Evolutionary conservation across 2,329 filamentous ascomycete species (phyloP).

Genomic region (Sclerotiophoma versabilis): DNA sequence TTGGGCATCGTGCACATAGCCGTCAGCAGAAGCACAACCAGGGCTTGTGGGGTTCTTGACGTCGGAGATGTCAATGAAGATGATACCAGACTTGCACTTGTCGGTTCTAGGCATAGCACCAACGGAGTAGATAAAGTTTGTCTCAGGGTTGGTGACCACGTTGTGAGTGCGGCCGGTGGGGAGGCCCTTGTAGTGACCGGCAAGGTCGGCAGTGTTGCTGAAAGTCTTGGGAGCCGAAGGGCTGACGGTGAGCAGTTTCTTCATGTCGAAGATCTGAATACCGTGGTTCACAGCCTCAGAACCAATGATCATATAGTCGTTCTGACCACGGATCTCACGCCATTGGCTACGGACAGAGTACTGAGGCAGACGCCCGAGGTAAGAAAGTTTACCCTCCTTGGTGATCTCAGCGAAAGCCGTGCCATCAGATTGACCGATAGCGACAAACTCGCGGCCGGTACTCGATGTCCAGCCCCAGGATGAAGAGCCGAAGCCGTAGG

Average conservation of each 20-base stretch:
- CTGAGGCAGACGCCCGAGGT: slow-evolving; percentile 62
- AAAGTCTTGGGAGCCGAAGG: slow-evolving; percentile 46
- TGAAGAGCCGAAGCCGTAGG: slow-evolving; percentile 52
- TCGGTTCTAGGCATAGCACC: slow-evolving; percentile 43
- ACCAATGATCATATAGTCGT: slow-evolving; percentile 55
- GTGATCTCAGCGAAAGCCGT: slow-evolving; percentile 63
- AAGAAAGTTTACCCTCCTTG: slow-evolving; percentile 58
- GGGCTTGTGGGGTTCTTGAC: slow-evolving; percentile 61
- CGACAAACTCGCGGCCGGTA: slow-evolving; percentile 62
- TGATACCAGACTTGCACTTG: slow-evolving; percentile 61
- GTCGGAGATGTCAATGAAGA: slow-evolving; percentile 65
- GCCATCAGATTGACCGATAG: slow-evolving; percentile 63
- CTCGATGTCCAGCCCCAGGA: slow-evolving; percentile 63
- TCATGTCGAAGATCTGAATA: slow-evolving; percentile 70
- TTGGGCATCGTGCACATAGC: slow-evolving; percentile 69
- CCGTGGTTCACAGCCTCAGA: slow-evolving; percentile 56
- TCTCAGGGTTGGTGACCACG: slow-evolving; percentile 48
- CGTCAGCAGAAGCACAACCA: slow-evolving; percentile 63
- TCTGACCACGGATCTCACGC: slow-evolving; percentile 60
- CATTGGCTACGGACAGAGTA: slow-evolving; percentile 56
- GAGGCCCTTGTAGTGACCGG: slow-evolving; percentile 46
- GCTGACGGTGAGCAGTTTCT: slow-evolving; percentile 50
- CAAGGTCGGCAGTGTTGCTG: slow-evolving; percentile 42
- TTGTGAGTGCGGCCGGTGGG: slow-evolving; percentile 49
- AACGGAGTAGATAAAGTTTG: slow-evolving; percentile 50